A percentile compares a stretch with the other conserved stretches of the same genome.
These are phyloP conservation scores for Coemansia sp. DNA, from an alignment of 371 early-diverging fungal genomes.

Conservation along the genomic window DNA sequence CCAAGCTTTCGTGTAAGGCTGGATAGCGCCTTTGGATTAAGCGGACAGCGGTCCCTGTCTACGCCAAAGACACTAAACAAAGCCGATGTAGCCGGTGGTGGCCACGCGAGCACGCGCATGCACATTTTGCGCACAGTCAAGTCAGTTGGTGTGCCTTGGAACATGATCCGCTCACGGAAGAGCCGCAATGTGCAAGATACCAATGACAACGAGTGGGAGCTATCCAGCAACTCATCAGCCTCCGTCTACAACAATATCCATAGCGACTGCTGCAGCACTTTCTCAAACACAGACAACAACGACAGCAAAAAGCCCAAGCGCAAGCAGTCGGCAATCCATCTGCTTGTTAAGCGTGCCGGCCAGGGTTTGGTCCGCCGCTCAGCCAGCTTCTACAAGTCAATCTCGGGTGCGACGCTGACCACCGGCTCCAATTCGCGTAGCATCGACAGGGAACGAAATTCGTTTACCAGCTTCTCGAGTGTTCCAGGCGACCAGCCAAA, in stretches of 20 bases:
- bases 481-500: background rate
- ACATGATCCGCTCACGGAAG: constrained; percentile 33
- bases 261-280: constrained; percentile 11
- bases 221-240: constrained; percentile 15
- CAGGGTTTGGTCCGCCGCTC: constrained; percentile 42
- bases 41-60: background rate
- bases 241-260: constrained; percentile 16
- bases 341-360: constrained; percentile 43
- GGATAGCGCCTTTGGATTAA: background rate
- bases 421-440: constrained; percentile 1
- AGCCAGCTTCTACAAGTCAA: constrained; percentile 39
- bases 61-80: background rate
- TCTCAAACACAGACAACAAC: background rate
- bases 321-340: constrained; percentile 32
- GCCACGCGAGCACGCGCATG: background rate
- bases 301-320: constrained; percentile 8
- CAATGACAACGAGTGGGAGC: constrained; percentile 14
- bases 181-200: background rate
- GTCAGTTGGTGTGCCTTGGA: constrained; percentile 26
- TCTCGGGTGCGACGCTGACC: constrained; percentile 13
- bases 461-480: background rate
- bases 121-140: constrained; percentile 17
- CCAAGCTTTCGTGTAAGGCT: background rate
- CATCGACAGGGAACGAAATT: background rate
- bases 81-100: background rate